Conservation (phyloP, 2,329 filamentous ascomycete genomes). For the Plectosphaerella sp. region DNA sequence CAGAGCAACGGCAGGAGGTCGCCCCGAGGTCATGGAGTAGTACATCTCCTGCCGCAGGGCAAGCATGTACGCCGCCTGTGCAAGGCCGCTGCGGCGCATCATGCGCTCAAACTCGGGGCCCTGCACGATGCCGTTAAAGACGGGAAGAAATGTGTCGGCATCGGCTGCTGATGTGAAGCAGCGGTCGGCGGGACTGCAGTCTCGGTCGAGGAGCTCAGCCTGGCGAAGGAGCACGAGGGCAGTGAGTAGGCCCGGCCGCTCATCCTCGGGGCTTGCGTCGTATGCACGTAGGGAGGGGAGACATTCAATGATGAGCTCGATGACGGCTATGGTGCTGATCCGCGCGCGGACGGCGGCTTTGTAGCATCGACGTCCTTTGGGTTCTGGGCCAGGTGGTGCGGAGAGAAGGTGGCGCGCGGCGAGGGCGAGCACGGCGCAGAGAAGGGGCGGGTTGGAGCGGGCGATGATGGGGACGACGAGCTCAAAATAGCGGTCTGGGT, state of each 20-base stretch:
- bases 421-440: slow-evolving; percentile 18
- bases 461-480: neutral
- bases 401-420: slow-evolving; percentile 12
- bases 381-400: neutral
- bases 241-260: neutral
- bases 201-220: neutral
- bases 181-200: neutral
- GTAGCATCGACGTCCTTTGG: neutral
- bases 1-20: neutral
- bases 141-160: neutral
- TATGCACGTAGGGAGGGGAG: neutral
- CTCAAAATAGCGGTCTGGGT: neutral
- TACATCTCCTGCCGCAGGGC: slow-evolving; percentile 14
- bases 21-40: slow-evolving; percentile 20
- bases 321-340: neutral
- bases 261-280: neutral
- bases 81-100: neutral
- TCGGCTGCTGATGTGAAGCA: neutral
- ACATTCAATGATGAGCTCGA: neutral
- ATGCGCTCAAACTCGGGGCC: neutral
- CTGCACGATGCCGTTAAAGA: neutral
- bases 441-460: slow-evolving; percentile 2
- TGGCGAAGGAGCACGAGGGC: neutral
- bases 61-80: slow-evolving; percentile 3
- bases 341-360: neutral